Base-by-base conservation (phyloP, 495 filamentous ascomycete species). In the Penicillium argentinense region DNA sequence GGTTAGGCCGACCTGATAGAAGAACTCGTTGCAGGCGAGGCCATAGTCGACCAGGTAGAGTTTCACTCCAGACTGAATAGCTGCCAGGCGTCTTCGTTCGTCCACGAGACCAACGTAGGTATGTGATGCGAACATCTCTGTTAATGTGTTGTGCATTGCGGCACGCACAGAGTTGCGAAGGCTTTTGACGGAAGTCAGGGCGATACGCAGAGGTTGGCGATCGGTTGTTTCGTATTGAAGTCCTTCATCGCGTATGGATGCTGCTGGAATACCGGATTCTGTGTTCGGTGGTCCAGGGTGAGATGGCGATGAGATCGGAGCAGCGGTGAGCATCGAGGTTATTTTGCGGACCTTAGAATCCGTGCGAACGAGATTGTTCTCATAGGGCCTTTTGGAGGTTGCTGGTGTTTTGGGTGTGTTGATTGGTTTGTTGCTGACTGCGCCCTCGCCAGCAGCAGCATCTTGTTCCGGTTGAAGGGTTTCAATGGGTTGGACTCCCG, bases 61-160 rank as follows among this genome's bases (percentile, higher is more conserved):
- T 60, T 92, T 95, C 2, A 97, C 87, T 13, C 95, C 93, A 18
- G 86, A 81, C 73, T 99, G 95, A 25, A 99, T 88, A 24, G 93
- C 91, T 28, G 83, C 91, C 17, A 99, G 82, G 17, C 95, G 89
- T 28, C 88, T 84, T 39, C 77, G 79, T 56, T 91, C 87, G 62
- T 97, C 93, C 9, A 97, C 88, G 28, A 97, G 76, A 11, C 95
- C 95, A 52, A 99, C 87, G 61, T 96, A 99, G 1, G 88, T 95
- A 61, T 95, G 95, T 14, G 81, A 84, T 24, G 89, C 86, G 62
- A 96, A 89, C 37, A 89, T 81, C 49, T 96, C 91, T 11, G 89
- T 96, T 36, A 97, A 80, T 37, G 84, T 85, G 51, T 88, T 84
- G 71, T 99, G 92, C 80, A 95, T 95, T 16, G 80, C 72, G 17